Base-by-base conservation (phyloP, 257 asterid genomes). In the Solanum chilense region DNA sequence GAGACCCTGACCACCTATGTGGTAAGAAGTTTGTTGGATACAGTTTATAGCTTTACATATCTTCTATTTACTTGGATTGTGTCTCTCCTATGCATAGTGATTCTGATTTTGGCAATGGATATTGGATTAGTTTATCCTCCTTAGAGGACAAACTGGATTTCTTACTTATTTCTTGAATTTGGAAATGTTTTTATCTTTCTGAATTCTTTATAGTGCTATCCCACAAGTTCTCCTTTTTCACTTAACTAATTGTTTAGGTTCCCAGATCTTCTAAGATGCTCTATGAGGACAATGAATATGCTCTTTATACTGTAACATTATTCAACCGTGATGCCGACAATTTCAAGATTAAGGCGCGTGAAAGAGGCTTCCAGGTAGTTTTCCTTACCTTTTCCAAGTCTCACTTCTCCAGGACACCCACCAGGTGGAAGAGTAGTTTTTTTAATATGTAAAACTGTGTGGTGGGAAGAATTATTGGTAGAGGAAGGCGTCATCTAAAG, bases 231-330 rank as follows among this genome's bases (percentile, higher is more conserved):
- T 88, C 76, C 44, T 77, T 87, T 90, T 87, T 91, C 83, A 88
- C 86, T 77, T 69, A 88, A 86, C 86, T 81, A 75, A 86, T 81
- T 91, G 88, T 90, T 91, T 85, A 95, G 99, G 99, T 95, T 85
- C 98, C 98, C 89, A 94, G 99, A 92, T 95, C 99, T 88, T 94
- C 99, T 85, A 96, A 95, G 97, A 93, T 93, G 89, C 93, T 96
- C 56, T 92, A 92, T 41, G 98, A 95, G 92, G 98, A 96, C 92
- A 95, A 92, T 87, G 98, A 96, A 85, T 96, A 96, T 91, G 95
- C 96, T 20, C 95, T 96, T 37, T 94, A 91, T 89, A 92, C 98
- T 71, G 98, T 94, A 18, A 93, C 96, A 87, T 92, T 96, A 87
- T 95, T 96, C 92, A 93, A 41, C 81, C 98, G 98, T 35, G 99